Base-by-base conservation (phyloP, 225 moss, liverwort and hornwort genomes). In the Pseudoscleropodium purum region DNA sequence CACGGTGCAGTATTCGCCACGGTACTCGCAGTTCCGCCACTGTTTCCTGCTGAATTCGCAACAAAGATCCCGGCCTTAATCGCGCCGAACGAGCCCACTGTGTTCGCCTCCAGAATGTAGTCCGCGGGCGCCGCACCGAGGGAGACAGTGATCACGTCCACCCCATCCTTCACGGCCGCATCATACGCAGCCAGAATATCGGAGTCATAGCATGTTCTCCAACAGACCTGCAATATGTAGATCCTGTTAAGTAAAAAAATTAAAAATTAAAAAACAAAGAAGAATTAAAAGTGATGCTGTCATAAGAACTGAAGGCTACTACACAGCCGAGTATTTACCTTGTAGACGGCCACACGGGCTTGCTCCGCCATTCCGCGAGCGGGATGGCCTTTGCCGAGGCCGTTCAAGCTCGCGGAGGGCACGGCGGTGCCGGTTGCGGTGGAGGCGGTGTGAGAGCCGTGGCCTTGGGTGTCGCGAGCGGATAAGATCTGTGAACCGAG, bases 101-200 rank as follows among this genome's bases (percentile, higher is more conserved):
- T 52, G 34, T 85, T 90, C 2, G 85, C 7, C 12, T 92, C 92
- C 75, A 88, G 78, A 81, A 92, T 20, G 30, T 87, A 87, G 18
- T 67, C 57, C 13, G 7, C 21, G 9, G 84, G 59, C 3, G 0
- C 0, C 13, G 92, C 83, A 4, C 95, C 96, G 19, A 98, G 86
- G 8, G 96, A 96, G 26, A 96, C 91, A 2, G 94, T 95, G 43
- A 96, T 85, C 52, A 98, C 85, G 70, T 98, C 97, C 73, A 98
- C 96, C 18, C 95, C 96, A 65, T 98, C 96, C 9, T 85, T 89
- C 33, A 95, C 94, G 14, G 96, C 97, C 4, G 89, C 91, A 66
- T 87, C 89, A 17, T 86, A 89, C 33, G 89, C 92, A 9, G 91
- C 92, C 76, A 91, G 52, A 3, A 61, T 29, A 34, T 92, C 92